A percentile compares a stretch with the other conserved stretches of the same genome.
Conservation (phyloP, 257 asterid genomes). For the Haberlea rhodopensis region DNA sequence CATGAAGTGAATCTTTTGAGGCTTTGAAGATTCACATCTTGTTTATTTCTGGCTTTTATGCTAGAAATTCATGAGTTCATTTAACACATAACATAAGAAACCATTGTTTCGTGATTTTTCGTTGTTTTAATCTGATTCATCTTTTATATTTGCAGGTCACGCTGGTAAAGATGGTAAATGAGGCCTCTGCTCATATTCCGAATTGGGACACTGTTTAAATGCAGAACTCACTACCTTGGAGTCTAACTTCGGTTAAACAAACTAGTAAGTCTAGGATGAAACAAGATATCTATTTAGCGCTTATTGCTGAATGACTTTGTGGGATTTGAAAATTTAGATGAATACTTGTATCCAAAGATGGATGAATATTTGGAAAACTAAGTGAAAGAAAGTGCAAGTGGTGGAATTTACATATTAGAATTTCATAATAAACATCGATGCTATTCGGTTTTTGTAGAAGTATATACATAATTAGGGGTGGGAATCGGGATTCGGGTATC, state of each 20-base stretch:
- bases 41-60: not conserved
- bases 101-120: not conserved
- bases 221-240: not conserved
- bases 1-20: not conserved
- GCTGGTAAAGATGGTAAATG: slow-evolving; percentile 55
- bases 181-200: slow-evolving; percentile 58
- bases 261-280: slow-evolving; percentile 19
- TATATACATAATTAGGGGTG: too few relatives aligned
- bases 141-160: slow-evolving; percentile 45
- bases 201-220: slow-evolving; percentile 42
- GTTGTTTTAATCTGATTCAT: not conserved
- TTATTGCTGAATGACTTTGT: too few relatives aligned
- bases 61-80: not conserved
- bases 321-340: too few relatives aligned
- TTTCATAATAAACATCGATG: too few relatives aligned
- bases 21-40: not conserved
- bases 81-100: not conserved
- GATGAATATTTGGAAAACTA: too few relatives aligned
- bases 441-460: too few relatives aligned
- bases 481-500: too few relatives aligned
- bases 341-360: too few relatives aligned
- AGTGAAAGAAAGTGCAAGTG: too few relatives aligned
- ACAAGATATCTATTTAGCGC: not conserved
- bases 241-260: not conserved
- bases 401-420: too few relatives aligned